Evolutionary conservation across 768 basidiomycete species (phyloP), one percentile per base, ranked within the genome.

Genomic region (Lepiota venenata): DNA sequence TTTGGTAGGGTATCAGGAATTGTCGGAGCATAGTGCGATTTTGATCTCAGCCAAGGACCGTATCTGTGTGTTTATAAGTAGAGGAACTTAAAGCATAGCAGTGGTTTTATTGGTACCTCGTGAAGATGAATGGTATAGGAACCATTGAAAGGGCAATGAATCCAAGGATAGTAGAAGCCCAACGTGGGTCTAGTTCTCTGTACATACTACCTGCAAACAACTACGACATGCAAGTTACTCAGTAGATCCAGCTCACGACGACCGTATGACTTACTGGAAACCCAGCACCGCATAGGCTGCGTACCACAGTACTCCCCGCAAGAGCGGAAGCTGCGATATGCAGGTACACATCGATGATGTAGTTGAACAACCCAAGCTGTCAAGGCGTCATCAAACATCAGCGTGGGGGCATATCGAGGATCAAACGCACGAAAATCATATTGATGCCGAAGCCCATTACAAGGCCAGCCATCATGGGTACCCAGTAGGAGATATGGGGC

Each of bases 171-270:
- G 83, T 74, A 7, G 84, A 84, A 20, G 83, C 83, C 84, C 82
- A 85, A 39, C 68, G 68, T 0, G 82, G 72, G 47, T 75, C 74
- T 3, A 85, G 68, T 15, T 64, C 66, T 0, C 64, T 59, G 55
- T 80, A 85, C 79, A 85, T 80, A 56, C 80, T 72, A n/a, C 71
- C 66, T 2, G 78, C 77, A 59, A 84, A 84, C 35, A 84, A 71
- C 75, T 76, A 15, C 6, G 14, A 66, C 64, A 47, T 22, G 8
- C 42, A 59, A n/a, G 57, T 27, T 5, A 3, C 32, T 45, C 57
- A 40, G 52, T 53, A 49, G 10, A 50, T 6, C 18, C 15, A 36
- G 37, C 56, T 8, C 15, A 37, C 18, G 21, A 36, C n/a, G 39
- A 52, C 55, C 53, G 4, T 51, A 42, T 39, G 8, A 59, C 62